phyloP scores from a whole-genome alignment of 2,329 filamentous ascomycete species.

The Fusarium citri region DNA sequence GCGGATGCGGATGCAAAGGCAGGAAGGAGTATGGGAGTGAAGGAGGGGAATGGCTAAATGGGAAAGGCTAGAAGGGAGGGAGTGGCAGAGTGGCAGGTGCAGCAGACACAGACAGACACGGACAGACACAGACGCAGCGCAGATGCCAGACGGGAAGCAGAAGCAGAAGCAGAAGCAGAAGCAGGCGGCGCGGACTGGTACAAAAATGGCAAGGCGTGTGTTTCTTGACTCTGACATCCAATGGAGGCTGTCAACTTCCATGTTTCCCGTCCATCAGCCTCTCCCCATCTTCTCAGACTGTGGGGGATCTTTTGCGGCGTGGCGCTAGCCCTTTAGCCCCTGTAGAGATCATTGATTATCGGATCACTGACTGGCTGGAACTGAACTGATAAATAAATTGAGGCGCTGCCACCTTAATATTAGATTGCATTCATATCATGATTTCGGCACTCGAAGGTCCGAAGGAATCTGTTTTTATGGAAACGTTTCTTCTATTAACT shows the following conservation, averaged over 20 bases:
- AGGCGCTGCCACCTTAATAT: constrained; percentile 11
- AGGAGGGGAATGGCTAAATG: constrained; percentile 13
- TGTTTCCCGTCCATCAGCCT: constrained; percentile 1
- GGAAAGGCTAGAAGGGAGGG: constrained; percentile 23
- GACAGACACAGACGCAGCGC: not conserved
- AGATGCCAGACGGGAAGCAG: not conserved
- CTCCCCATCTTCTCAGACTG: not conserved
- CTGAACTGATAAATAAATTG: not conserved
- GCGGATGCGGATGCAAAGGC: not conserved
- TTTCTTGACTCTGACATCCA: constrained; percentile 3
- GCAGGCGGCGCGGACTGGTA: not conserved
- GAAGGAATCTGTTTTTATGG: not conserved
- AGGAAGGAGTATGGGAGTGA: constrained; percentile 16
- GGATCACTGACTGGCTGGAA: not conserved
- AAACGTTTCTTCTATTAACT: not conserved
- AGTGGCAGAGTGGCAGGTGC: constrained; percentile 36
- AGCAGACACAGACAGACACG: not conserved
- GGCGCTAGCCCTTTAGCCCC: constrained; percentile 37
- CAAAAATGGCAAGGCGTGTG: constrained; percentile 27
- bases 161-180: constrained; percentile 2
- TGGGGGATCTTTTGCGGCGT: constrained; percentile 34
- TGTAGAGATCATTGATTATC: constrained; percentile 16
- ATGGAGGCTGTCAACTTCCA: constrained; percentile 5
- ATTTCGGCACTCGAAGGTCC: constrained; percentile 7
- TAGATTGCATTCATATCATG: not conserved